Conservation (phyloP, 2,329 filamentous ascomycete species). For the Penicillium sp. region DNA sequence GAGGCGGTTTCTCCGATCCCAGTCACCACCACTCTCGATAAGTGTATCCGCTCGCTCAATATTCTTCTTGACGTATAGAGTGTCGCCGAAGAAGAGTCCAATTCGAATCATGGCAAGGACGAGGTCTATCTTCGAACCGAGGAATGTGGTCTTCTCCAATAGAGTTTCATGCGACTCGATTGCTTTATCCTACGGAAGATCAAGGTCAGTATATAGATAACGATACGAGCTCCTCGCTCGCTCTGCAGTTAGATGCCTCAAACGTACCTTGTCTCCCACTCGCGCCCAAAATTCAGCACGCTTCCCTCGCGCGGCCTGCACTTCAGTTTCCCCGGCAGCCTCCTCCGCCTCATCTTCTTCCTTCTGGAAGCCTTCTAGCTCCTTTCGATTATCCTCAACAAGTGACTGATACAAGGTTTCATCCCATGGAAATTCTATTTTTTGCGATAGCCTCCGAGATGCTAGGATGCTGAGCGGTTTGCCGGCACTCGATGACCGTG, state of each 20-base stretch:
- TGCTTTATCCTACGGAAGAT: slow-evolving; percentile 75
- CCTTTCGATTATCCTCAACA: slow-evolving; percentile 76
- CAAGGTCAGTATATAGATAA: slow-evolving; percentile 8
- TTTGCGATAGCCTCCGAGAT: slow-evolving; percentile 67
- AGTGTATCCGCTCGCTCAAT: slow-evolving; percentile 87
- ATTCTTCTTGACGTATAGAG: slow-evolving; percentile 88
- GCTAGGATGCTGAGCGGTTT: slow-evolving; percentile 71
- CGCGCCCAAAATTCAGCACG: slow-evolving; percentile 94
- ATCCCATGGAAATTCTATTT: slow-evolving; percentile 83
- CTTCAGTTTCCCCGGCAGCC: slow-evolving; percentile 94
- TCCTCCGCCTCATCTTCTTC: slow-evolving; percentile 93
- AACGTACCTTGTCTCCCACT: slow-evolving; percentile 86
- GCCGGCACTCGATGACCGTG: slow-evolving; percentile 32
- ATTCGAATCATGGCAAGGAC: slow-evolving; percentile 96
- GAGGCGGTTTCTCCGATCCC: slow-evolving; percentile 96
- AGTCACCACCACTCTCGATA: slow-evolving; percentile 94
- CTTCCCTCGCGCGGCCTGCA: slow-evolving; percentile 90
- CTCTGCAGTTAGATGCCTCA: slow-evolving; percentile 5
- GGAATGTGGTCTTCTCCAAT: slow-evolving; percentile 94
- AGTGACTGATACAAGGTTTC: slow-evolving; percentile 81
- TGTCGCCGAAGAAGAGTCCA: slow-evolving; percentile 95
- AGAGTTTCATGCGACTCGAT: slow-evolving; percentile 90
- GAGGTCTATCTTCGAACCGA: slow-evolving; percentile 96
- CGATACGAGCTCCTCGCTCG: background rate
- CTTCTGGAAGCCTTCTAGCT: slow-evolving; percentile 77